These are phyloP conservation scores for Eleusine indica DNA, from an alignment of 176 grass and related monocot species.

Conservation along the genomic window DNA sequence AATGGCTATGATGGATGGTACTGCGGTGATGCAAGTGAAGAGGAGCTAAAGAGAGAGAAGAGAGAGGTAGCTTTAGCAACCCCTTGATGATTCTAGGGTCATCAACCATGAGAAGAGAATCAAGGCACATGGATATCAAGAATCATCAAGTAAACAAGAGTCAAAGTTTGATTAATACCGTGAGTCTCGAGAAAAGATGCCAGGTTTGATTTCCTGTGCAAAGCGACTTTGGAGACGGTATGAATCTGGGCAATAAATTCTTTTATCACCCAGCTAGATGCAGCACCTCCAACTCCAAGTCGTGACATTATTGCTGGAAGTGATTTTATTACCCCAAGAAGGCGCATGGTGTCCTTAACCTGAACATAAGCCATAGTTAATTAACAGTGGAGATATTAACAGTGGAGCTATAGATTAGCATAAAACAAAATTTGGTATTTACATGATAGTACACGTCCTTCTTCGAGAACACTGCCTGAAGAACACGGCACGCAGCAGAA, in stretches of 20 bases:
- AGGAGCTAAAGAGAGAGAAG: neutral
- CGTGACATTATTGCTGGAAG: constrained; percentile 83
- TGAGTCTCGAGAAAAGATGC: constrained; percentile 80
- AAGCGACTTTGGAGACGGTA: constrained; percentile 84
- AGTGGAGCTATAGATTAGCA: constrained; percentile 13
- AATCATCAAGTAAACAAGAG: constrained; percentile 8
- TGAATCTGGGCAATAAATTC: constrained; percentile 94
- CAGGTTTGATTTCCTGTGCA: constrained; percentile 80
- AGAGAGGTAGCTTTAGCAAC: neutral
- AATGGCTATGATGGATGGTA: neutral
- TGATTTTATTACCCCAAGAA: constrained; percentile 84
- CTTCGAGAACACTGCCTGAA: constrained; percentile 91
- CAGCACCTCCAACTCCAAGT: constrained; percentile 88
- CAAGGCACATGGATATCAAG: neutral
- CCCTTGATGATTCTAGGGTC: neutral
- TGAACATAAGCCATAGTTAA: constrained; percentile 44
- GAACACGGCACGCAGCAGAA: constrained; percentile 74
- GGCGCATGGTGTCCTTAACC: constrained; percentile 92
- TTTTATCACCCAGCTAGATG: constrained; percentile 91
- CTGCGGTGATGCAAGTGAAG: neutral
- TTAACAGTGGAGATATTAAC: neutral
- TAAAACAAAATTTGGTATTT: constrained; percentile 38
- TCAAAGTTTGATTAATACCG: constrained; percentile 54
- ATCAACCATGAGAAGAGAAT: too few species aligned
- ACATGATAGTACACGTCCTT: constrained; percentile 94